Percentiles rank a stretch among this genome's conserved stretches.
phyloP scores from a whole-genome alignment of 2,329 filamentous ascomycete species.

The Aureobasidium sp. region DNA sequence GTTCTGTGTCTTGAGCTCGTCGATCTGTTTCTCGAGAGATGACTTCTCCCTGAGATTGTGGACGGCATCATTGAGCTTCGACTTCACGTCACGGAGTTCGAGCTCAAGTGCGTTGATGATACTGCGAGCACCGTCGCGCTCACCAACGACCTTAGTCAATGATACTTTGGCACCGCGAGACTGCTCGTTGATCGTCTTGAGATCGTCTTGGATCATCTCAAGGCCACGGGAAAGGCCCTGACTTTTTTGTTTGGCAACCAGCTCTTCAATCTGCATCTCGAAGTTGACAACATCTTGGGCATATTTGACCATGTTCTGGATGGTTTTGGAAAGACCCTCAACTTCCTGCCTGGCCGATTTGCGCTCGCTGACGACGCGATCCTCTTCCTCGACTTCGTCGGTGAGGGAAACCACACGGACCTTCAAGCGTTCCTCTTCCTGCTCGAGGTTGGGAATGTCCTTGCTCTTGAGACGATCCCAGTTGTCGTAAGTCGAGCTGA shows the following conservation, averaged over 20 bases:
- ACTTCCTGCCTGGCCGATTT: constrained; percentile 63
- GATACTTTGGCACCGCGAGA: constrained; percentile 55
- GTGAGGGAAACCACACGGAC: constrained; percentile 32
- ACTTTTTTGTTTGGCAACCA: constrained; percentile 67
- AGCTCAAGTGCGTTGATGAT: constrained; percentile 63
- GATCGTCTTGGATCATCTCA: constrained; percentile 75
- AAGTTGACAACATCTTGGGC: constrained; percentile 63
- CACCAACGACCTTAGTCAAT: constrained; percentile 57
- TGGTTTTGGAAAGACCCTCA: constrained; percentile 66
- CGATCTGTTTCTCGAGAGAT: constrained; percentile 60
- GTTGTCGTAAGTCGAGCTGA: constrained; percentile 52
- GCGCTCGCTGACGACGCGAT: constrained; percentile 54
- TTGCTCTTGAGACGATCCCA: constrained; percentile 58
- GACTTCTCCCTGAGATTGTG: constrained; percentile 77
- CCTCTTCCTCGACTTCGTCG: constrained; percentile 50
- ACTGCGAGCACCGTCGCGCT: constrained; percentile 63
- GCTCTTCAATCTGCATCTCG: constrained; percentile 63
- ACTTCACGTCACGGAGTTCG: constrained; percentile 64
- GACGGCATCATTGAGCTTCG: constrained; percentile 60
- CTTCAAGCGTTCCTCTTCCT: constrained; percentile 50
- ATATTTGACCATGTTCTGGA: constrained; percentile 66
- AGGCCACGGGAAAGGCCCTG: constrained; percentile 58
- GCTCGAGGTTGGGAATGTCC: constrained; percentile 62
- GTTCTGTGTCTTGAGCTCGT: constrained; percentile 62
- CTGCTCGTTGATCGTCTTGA: constrained; percentile 59